A percentile compares a stretch with the other conserved stretches of the same genome.
Conservation (phyloP, 2,329 filamentous ascomycete species). For the Knufia fluminis region DNA sequence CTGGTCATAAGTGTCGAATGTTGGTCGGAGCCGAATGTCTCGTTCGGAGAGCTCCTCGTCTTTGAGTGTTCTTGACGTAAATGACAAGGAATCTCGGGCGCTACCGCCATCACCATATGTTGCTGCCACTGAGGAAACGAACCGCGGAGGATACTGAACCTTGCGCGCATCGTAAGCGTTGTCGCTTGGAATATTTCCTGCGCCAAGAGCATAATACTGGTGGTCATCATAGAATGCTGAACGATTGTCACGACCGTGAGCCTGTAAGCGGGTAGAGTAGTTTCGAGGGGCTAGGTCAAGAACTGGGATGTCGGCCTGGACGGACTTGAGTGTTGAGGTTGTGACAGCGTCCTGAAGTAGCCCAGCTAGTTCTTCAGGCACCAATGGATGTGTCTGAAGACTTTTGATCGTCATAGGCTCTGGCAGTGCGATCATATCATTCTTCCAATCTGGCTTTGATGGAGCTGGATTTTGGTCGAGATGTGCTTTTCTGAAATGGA, state of each 20-base stretch:
- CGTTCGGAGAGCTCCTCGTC: not conserved
- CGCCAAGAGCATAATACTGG: not conserved
- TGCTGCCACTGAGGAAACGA: not conserved
- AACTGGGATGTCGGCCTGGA: not conserved
- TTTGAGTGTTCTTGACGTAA: not conserved
- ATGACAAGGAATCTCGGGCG: not conserved
- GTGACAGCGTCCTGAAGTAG: not conserved
- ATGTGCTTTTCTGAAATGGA: conserved; percentile 32
- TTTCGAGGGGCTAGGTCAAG: not conserved
- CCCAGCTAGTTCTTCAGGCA: not conserved
- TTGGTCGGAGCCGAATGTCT: not conserved
- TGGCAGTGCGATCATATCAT: conserved; percentile 53
- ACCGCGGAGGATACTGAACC: not conserved
- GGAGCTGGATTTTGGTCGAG: conserved; percentile 24
- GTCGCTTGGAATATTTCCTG: not conserved
- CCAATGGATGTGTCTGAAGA: conserved; percentile 27
- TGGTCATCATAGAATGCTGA: not conserved
- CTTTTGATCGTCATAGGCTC: conserved; percentile 37
- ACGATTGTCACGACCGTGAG: not conserved
- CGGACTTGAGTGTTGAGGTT: not conserved
- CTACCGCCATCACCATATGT: not conserved
- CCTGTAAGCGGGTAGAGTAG: not conserved
- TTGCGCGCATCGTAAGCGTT: not conserved
- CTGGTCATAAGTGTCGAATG: not conserved
- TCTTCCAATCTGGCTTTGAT: conserved; percentile 45